Conservation (phyloP, 495 filamentous ascomycete species). For the Trichoderma parareesei region DNA sequence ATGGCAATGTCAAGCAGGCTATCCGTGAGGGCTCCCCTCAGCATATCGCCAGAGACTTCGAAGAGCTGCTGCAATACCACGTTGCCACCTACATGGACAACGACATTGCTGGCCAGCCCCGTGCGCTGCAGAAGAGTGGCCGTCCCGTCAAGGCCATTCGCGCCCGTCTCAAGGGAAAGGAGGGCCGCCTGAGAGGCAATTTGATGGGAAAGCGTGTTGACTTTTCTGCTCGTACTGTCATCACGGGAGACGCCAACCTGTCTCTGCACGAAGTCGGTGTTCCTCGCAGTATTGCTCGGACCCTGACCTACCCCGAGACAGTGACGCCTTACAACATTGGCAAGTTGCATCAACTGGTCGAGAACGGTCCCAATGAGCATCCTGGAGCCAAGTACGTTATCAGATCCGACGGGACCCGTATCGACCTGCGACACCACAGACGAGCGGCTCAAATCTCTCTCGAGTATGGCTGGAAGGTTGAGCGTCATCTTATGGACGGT, state of each 20-base stretch:
- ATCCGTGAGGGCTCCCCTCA: constrained; percentile 81
- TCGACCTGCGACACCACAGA: constrained; percentile 88
- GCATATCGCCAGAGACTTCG: constrained; percentile 84
- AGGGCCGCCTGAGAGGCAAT: constrained; percentile 93
- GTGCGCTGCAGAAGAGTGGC: constrained; percentile 93
- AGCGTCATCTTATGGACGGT: constrained; percentile 88
- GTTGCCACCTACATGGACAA: constrained; percentile 99
- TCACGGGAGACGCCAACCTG: constrained; percentile 94
- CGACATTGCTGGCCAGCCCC: constrained; percentile 91
- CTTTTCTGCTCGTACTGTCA: constrained; percentile 98
- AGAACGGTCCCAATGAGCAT: constrained; percentile 88
- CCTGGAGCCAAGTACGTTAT: constrained; percentile 95
- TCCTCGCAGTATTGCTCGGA: constrained; percentile 77
- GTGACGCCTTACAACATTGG: constrained; percentile 97
- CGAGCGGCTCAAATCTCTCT: constrained; percentile 72
- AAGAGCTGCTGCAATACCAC: constrained; percentile 90
- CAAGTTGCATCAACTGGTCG: constrained; percentile 77
- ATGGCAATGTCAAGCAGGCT: constrained; percentile 83
- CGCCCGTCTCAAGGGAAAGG: constrained; percentile 94
- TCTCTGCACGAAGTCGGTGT: constrained; percentile 96
- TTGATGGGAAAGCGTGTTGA: constrained; percentile 99
- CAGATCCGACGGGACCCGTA: constrained; percentile 80
- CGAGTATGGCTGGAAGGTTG: constrained; percentile 96
- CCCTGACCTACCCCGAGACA: constrained; percentile 90
- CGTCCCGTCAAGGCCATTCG: constrained; percentile 93